Evolutionary conservation across 1,284 basidiomycete genomes (phyloP).

Genomic region (Ustilago curta): DNA sequence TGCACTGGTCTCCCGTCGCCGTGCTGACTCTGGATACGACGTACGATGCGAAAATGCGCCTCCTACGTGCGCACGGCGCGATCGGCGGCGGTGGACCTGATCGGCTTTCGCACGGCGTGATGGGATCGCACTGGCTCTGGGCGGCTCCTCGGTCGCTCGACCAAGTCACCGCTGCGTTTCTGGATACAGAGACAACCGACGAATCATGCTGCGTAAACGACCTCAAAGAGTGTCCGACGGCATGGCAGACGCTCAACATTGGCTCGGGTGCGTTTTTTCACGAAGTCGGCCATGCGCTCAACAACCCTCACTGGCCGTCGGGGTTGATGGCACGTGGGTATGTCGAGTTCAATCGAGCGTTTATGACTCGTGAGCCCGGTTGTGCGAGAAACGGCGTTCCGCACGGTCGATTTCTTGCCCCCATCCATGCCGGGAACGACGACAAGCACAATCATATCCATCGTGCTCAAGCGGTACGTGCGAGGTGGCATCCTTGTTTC

Average conservation of each 20-base stretch:
- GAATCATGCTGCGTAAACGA: conserved; percentile 51
- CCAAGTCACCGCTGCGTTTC: conserved; percentile 37
- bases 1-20: conserved; percentile 41
- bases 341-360: conserved; percentile 54
- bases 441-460: conserved; percentile 50
- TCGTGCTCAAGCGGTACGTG: conserved; percentile 45
- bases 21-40: conserved; percentile 49
- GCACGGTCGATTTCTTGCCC: conserved; percentile 13
- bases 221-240: conserved; percentile 41
- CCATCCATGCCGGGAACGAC: conserved; percentile 44
- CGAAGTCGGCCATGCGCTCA: conserved; percentile 50
- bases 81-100: conserved; percentile 43
- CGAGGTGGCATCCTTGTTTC: conserved; percentile 54
- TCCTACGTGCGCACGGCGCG: conserved; percentile 54
- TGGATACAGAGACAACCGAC: conserved; percentile 46
- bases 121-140: conserved; percentile 59
- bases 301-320: conserved; percentile 48
- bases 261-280: conserved; percentile 54
- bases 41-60: conserved; percentile 41
- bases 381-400: conserved; percentile 19
- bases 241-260: conserved; percentile 55
- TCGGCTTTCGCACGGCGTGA: conserved; percentile 39
- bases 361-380: conserved; percentile 54
- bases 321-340: conserved; percentile 57
- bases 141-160: conserved; percentile 39